A percentile compares a stretch with the other conserved stretches of the same genome.
Conservation (phyloP, 441 rosid genomes). For the Jatropha multifida region DNA sequence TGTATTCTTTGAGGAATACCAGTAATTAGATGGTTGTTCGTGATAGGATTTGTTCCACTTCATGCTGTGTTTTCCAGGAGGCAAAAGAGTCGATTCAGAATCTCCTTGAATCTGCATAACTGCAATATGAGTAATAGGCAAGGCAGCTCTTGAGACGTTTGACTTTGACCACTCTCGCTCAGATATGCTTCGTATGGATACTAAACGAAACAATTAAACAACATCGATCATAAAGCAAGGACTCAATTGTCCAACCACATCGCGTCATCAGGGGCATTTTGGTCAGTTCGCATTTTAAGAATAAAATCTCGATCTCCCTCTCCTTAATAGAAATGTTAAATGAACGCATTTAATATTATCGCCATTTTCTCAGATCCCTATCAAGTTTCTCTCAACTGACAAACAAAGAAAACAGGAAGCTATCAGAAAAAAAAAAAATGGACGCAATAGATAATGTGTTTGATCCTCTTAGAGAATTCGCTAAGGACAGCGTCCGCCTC, state of each 20-base stretch:
- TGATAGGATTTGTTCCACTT: no score
- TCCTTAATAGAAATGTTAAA: neutral
- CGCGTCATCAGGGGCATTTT: neutral
- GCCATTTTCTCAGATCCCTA: neutral
- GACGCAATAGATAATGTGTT: conserved; percentile 66
- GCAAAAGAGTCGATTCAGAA: no score
- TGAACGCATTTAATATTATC: neutral
- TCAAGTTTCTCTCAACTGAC: neutral
- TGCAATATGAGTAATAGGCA: no score
- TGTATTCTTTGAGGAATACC: neutral
- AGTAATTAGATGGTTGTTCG: no score
- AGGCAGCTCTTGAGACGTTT: no score
- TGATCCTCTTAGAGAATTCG: conserved; percentile 79
- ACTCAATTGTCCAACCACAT: neutral
- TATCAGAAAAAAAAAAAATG: conserved; percentile 28
- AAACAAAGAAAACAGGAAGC: neutral
- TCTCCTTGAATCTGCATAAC: no score
- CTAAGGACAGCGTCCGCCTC: conserved; percentile 82
- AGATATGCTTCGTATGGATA: no score
- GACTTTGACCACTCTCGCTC: no score
- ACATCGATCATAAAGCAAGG: neutral
- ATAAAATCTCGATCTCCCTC: neutral
- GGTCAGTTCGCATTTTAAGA: neutral
- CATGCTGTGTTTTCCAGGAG: no score
- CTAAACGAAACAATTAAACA: neutral